These are phyloP conservation scores for Ceratocystis huliohia DNA, from an alignment of 2,329 filamentous ascomycete genomes.

Conservation along the genomic window DNA sequence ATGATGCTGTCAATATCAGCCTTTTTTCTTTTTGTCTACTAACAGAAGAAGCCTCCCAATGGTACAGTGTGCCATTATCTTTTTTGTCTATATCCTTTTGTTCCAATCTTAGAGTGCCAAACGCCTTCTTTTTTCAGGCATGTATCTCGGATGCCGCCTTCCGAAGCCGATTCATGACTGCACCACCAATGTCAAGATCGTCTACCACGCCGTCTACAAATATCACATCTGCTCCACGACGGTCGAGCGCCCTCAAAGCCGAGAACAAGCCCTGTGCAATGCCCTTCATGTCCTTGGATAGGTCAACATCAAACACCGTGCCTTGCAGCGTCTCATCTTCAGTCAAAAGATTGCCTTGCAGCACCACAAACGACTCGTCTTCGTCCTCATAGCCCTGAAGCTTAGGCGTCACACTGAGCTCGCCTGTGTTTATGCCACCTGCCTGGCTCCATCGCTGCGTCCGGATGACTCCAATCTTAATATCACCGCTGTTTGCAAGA, in stretches of 20 bases:
- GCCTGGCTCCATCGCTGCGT: conserved; percentile 41
- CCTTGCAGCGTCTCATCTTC: conserved; percentile 28
- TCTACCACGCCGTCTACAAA: conserved; percentile 81
- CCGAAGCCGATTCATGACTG: conserved; percentile 70
- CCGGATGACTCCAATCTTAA: conserved; percentile 40
- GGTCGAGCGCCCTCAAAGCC: conserved; percentile 72
- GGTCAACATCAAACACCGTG: conserved; percentile 52
- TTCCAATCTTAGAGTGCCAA: background rate
- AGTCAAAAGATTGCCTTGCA: conserved; percentile 31
- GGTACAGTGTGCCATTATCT: background rate
- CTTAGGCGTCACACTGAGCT: conserved; percentile 25
- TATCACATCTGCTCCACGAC: conserved; percentile 65
- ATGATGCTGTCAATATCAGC: background rate
- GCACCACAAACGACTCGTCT: conserved; percentile 30
- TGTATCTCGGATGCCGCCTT: conserved; percentile 58
- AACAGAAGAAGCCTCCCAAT: background rate
- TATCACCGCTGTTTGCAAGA: conserved; percentile 23
- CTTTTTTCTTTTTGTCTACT: background rate
- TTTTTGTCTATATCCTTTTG: conserved; percentile 7
- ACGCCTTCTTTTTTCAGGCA: conserved; percentile 26
- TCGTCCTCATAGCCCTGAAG: conserved; percentile 26
- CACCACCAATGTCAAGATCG: conserved; percentile 69
- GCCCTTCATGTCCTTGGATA: conserved; percentile 56
- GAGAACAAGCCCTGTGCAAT: conserved; percentile 85
- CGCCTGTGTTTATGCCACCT: conserved; percentile 30